Conservation (phyloP, 495 filamentous ascomycete genomes). For the Umbilicaria muhlenbergii region DNA sequence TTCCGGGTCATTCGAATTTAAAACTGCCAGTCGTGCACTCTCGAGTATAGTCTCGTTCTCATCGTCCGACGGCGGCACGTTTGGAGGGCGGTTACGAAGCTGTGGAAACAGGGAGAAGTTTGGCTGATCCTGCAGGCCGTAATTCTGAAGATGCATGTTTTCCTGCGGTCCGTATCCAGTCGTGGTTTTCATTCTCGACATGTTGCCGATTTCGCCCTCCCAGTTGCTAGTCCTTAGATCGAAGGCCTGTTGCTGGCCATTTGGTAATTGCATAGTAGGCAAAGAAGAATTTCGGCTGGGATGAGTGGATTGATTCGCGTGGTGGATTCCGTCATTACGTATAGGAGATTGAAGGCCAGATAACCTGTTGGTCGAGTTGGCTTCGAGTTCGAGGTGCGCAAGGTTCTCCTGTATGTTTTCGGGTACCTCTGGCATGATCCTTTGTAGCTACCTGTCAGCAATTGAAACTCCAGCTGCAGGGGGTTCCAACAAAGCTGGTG, state of each 20-base stretch:
- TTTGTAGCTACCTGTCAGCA: slow-evolving; percentile 18
- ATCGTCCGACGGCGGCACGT: slow-evolving; percentile 88
- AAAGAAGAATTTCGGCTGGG: slow-evolving; percentile 13
- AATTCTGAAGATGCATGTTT: slow-evolving; percentile 1
- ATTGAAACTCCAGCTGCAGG: not conserved
- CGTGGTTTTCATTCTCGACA: not conserved
- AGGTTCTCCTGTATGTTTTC: slow-evolving; percentile 86
- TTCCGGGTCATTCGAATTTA: slow-evolving; percentile 88
- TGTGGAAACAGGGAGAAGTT: slow-evolving; percentile 88
- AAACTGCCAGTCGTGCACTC: slow-evolving; percentile 61
- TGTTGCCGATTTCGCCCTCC: not conserved
- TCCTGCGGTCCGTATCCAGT: not conserved
- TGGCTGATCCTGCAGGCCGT: slow-evolving; percentile 44
- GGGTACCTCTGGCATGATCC: slow-evolving; percentile 62
- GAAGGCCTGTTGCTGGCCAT: not conserved
- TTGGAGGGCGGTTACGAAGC: slow-evolving; percentile 61
- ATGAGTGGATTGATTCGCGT: not conserved
- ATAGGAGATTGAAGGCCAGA: slow-evolving; percentile 13
- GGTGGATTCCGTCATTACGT: slow-evolving; percentile 6
- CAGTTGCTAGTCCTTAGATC: not conserved
- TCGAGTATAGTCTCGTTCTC: slow-evolving; percentile 81
- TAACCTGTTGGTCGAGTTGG: slow-evolving; percentile 18
- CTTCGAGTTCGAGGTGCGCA: slow-evolving; percentile 74
- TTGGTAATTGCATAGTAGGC: slow-evolving; percentile 5
- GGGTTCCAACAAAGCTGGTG: not conserved